Conservation (phyloP, 192 early-diverging fungal genomes). For the Podila horticola region DNA sequence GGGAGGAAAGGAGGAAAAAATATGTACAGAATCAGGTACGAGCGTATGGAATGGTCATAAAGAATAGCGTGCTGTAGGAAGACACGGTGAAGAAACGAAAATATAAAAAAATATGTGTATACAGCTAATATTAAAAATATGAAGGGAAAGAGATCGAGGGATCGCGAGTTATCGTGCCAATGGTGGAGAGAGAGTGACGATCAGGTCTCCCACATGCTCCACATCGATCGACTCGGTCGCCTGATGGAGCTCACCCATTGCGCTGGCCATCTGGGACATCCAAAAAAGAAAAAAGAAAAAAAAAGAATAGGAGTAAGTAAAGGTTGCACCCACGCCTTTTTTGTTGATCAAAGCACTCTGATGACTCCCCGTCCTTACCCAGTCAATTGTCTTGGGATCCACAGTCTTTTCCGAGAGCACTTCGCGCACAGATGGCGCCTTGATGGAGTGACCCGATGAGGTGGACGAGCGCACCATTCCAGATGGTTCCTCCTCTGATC, state of each 20-base stretch:
- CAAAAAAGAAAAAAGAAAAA: background rate
- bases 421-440: constrained; percentile 48
- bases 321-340: too few relatives aligned
- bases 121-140: background rate
- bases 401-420: constrained; percentile 47
- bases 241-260: constrained; percentile 46
- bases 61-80: background rate
- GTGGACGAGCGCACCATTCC: constrained; percentile 13
- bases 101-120: background rate
- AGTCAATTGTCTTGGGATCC: constrained; percentile 36
- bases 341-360: background rate
- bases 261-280: constrained; percentile 35
- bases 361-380: constrained; percentile 14
- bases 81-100: background rate
- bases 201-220: constrained; percentile 43
- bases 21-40: background rate
- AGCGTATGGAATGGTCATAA: background rate
- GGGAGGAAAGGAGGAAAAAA: background rate
- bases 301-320: background rate
- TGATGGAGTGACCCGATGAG: constrained; percentile 36
- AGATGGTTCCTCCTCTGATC: background rate
- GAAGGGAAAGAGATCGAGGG: background rate
- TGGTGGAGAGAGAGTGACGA: constrained; percentile 42
- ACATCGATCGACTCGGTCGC: constrained; percentile 51
- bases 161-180: background rate